These are phyloP conservation scores for Grigorovia transvaalensis DNA, from an alignment of 805 yeast species.

Conservation along the genomic window DNA sequence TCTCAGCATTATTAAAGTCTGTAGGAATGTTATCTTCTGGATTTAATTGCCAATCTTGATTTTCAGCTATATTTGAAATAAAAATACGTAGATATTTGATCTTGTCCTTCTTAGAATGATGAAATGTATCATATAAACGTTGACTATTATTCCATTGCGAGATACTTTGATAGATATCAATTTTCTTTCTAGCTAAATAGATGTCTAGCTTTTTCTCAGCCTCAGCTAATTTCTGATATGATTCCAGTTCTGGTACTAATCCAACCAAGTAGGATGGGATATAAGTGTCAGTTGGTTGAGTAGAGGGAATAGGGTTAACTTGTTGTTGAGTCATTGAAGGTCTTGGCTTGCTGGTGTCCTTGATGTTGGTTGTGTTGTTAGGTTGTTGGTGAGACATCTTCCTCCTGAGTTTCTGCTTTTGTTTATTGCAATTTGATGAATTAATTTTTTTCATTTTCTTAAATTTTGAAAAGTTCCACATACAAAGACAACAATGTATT, in stretches of 20 bases:
- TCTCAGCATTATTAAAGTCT: neutral
- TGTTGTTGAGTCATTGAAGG: conserved; percentile 9
- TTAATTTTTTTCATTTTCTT: no score
- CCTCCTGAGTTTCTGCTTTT: neutral
- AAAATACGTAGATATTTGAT: conserved; percentile 62
- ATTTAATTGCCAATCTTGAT: conserved; percentile 76
- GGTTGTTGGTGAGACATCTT: neutral
- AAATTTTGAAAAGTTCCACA: no score
- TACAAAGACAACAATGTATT: no score
- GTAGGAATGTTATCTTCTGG: conserved; percentile 4
- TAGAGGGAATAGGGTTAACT: conserved; percentile 21
- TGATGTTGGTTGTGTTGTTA: neutral
- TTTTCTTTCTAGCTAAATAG: conserved; percentile 67
- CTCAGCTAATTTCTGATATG: conserved; percentile 59
- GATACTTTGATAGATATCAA: conserved; percentile 69
- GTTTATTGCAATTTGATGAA: neutral
- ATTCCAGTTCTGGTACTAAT: conserved; percentile 57
- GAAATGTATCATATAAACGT: conserved; percentile 21
- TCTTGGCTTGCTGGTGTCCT: neutral
- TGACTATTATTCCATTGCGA: conserved; percentile 36
- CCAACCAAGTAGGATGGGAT: conserved; percentile 38
- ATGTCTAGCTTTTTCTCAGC: conserved; percentile 81
- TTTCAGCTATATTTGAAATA: conserved; percentile 69
- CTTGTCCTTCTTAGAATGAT: conserved; percentile 31
- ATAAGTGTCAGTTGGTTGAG: conserved; percentile 43